Evolutionary conservation across 2,329 filamentous ascomycete species (phyloP).

Genomic region (Apiospora kogelbergensis): DNA sequence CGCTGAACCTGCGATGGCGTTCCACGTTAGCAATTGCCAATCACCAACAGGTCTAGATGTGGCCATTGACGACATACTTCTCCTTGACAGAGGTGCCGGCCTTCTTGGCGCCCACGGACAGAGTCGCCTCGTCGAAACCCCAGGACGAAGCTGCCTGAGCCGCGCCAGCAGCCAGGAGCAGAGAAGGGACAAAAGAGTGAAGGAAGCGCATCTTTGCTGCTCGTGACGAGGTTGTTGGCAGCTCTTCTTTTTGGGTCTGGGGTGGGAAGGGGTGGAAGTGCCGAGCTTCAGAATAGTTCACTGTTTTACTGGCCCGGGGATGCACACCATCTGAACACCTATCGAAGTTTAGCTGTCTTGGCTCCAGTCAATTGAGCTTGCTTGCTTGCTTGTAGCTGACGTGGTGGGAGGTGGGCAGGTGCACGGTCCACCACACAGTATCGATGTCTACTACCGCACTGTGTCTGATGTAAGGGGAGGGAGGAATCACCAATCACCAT

Average conservation of each 20-base stretch:
- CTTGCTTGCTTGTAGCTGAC: not conserved
- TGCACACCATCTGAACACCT: slow-evolving; percentile 13
- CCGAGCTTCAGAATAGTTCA: slow-evolving; percentile 2
- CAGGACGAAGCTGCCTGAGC: slow-evolving; percentile 60
- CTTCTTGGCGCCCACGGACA: slow-evolving; percentile 68
- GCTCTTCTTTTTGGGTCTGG: not conserved
- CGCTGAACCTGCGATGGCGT: slow-evolving; percentile 50
- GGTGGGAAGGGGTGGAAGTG: not conserved
- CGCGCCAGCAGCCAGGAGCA: slow-evolving; percentile 46
- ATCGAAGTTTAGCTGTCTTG: slow-evolving; percentile 1
- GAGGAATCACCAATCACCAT: too few relatives aligned
- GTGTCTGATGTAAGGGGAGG: not conserved
- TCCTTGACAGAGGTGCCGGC: slow-evolving; percentile 60
- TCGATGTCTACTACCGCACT: not conserved
- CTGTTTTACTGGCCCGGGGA: slow-evolving; percentile 4
- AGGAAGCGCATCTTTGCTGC: slow-evolving; percentile 41
- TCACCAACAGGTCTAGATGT: not conserved
- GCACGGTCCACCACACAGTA: not conserved
- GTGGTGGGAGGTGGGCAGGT: not conserved
- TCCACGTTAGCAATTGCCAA: slow-evolving; percentile 11
- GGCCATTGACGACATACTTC: slow-evolving; percentile 53
- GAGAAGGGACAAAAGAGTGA: slow-evolving; percentile 37
- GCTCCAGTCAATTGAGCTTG: not conserved
- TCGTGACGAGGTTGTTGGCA: not conserved
- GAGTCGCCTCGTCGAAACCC: slow-evolving; percentile 71